These are phyloP conservation scores for Ophiostoma pallidulum DNA, from an alignment of 2,329 filamentous ascomycete species.

Conservation along the genomic window DNA sequence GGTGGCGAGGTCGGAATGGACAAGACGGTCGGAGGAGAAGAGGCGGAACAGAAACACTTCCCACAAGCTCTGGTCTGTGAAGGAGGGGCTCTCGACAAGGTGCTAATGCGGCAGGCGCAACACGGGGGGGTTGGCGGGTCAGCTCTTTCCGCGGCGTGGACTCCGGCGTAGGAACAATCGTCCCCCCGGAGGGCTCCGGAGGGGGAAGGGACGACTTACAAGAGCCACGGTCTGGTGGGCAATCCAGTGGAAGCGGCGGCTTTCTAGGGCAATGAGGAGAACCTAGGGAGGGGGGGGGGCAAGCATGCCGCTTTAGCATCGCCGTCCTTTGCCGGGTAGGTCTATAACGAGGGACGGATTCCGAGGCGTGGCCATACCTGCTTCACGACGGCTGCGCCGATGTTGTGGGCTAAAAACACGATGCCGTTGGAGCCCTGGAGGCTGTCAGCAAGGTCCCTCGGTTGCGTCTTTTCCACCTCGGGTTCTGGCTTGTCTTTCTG, in stretches of 20 bases:
- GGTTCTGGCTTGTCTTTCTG: too few species aligned
- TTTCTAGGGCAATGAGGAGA: background rate
- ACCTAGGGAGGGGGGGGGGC: background rate
- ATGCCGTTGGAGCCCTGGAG: background rate
- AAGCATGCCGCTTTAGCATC: background rate
- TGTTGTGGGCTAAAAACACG: slow-evolving; percentile 7
- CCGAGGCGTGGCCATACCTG: background rate
- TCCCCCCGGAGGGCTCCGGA: too few species aligned
- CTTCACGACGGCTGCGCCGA: slow-evolving; percentile 6
- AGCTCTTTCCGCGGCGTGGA: background rate
- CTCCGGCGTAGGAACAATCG: too few species aligned
- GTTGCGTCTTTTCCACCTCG: too few species aligned
- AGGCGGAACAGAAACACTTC: slow-evolving; percentile 6
- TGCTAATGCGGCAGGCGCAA: background rate
- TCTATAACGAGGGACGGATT: too few species aligned
- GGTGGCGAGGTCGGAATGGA: background rate
- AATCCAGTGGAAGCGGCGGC: background rate
- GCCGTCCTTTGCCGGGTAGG: too few species aligned
- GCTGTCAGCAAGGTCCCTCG: background rate
- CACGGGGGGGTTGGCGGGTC: background rate
- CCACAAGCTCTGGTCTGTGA: background rate
- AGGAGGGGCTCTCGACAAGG: slow-evolving; percentile 1
- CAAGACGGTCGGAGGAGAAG: background rate
- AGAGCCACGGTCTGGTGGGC: background rate
- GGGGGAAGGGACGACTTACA: background rate